Base-by-base conservation (phyloP, 352 stramenopile species). In the Phytopythium ostracodes region DNA sequence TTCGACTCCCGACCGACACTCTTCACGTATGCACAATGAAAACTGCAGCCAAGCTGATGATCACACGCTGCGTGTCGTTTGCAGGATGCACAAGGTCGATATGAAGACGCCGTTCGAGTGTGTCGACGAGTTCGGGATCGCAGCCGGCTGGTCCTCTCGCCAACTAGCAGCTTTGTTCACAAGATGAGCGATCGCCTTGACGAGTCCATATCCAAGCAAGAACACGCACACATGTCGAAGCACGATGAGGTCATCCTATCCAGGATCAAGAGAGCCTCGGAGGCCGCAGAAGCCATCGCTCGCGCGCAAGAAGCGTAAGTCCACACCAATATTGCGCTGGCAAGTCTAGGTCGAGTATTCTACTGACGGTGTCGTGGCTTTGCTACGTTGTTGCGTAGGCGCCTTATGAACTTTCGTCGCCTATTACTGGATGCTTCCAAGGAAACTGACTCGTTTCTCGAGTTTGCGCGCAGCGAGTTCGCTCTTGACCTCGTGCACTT, bases 401-500 rank as follows among this genome's bases (percentile, higher is more conserved):
- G 68, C 12, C 7, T 82, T 18, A 35, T 25, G 18, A 61, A 42
- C 15, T 87, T 87, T 22, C 70, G 70, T 6, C 35, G 46, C 9
- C 62, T 88, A 22, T 47, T 89, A 12, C 59, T 88, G 27, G 47
- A 82, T 0, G 63, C 85, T 11, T 38, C 67, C 12, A 52, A 73
- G 33, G 67, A 55, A 6, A 67, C 74, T 4, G 62, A 60, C 15
- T 46, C 56, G 7, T 89, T 88, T 51, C 35, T 84, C 22, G 56
- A 60, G 18, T 91, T 86, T 42, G 73, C 71, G 7, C 68, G 62
- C 14, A 62, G 62, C 25, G 79, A 91, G 44, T 86, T 91, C 44
- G 72, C 73, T 9, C 74, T 88, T 25, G 77, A 88, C 24, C 56
- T 87, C 8, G 63, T 87, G 17, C 61, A 51, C 9, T 88, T 88